A percentile compares a stretch with the other conserved stretches of the same genome.
Conservation (phyloP, 1,139 yeast species). For the Lodderomyces theae region DNA sequence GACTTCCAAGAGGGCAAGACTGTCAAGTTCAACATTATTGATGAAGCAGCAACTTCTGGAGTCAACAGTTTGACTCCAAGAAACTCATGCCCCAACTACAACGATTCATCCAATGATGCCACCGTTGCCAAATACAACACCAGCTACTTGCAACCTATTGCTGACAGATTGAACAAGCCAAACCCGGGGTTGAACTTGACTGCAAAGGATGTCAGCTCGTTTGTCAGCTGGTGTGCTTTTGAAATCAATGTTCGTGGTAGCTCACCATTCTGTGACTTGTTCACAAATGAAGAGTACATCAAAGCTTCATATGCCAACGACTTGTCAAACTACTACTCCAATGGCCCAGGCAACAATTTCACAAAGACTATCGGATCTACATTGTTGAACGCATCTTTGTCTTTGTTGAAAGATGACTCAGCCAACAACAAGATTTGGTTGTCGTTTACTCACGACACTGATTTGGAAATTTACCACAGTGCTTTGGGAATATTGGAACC, state of each 20-base stretch:
- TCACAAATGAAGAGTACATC: slow-evolving; percentile 49
- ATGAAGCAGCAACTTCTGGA: slow-evolving; percentile 28
- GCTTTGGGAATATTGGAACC: slow-evolving; percentile 49
- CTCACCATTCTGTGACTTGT: slow-evolving; percentile 47
- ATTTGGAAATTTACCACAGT: slow-evolving; percentile 47
- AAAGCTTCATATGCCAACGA: slow-evolving; percentile 36
- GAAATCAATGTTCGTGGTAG: slow-evolving; percentile 52
- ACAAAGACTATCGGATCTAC: slow-evolving; percentile 46
- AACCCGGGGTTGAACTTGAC: slow-evolving; percentile 36
- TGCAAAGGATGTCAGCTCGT: slow-evolving; percentile 35
- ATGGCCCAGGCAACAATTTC: slow-evolving; percentile 49
- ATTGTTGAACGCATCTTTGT: slow-evolving; percentile 47
- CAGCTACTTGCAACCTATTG: slow-evolving; percentile 35
- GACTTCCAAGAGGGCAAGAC: slow-evolving; percentile 19
- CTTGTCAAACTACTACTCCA: slow-evolving; percentile 42
- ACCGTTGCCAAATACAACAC: slow-evolving; percentile 13
- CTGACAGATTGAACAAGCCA: slow-evolving; percentile 33
- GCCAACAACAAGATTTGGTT: slow-evolving; percentile 34
- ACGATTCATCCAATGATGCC: slow-evolving; percentile 18
- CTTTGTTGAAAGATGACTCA: slow-evolving; percentile 34
- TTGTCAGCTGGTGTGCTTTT: slow-evolving; percentile 51
- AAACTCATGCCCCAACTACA: slow-evolving; percentile 20
- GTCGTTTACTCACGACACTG: slow-evolving; percentile 61
- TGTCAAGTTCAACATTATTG: slow-evolving; percentile 23
- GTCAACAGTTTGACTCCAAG: slow-evolving; percentile 38